These are phyloP conservation scores for Fragilariopsis cylindrus DNA, from an alignment of 108 stramenopile species.

Conservation along the genomic window DNA sequence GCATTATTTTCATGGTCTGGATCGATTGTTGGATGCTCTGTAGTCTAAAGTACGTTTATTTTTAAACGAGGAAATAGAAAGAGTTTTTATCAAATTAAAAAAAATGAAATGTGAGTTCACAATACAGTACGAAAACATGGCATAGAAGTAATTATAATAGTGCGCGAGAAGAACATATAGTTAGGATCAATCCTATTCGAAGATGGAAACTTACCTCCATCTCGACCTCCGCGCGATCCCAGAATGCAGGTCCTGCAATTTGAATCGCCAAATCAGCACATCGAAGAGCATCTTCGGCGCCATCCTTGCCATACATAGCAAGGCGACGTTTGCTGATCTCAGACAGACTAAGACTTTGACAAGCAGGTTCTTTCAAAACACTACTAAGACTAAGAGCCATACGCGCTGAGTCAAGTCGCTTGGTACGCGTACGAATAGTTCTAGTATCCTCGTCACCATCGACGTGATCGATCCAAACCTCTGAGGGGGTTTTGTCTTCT, in stretches of 20 bases:
- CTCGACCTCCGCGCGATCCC: conserved; percentile 85
- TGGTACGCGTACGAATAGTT: conserved; percentile 57
- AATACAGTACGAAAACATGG: too few species aligned
- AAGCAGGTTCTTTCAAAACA: conserved; percentile 82
- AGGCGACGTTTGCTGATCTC: conserved; percentile 89
- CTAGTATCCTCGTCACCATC: conserved; percentile 55
- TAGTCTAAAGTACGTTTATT: conserved; percentile 38
- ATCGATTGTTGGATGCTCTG: conserved; percentile 66
- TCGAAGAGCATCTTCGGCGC: conserved; percentile 80
- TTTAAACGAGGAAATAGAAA: background rate
- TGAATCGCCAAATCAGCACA: conserved; percentile 87
- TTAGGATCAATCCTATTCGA: background rate
- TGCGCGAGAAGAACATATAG: background rate
- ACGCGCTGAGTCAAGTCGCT: conserved; percentile 71
- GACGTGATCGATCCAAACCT: conserved; percentile 73
- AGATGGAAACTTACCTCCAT: conserved; percentile 68
- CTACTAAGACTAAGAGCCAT: conserved; percentile 74
- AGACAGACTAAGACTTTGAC: conserved; percentile 79
- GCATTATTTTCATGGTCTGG: conserved; percentile 87
- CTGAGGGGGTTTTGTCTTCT: conserved; percentile 83
- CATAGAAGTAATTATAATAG: too few species aligned
- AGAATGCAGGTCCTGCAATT: conserved; percentile 84
- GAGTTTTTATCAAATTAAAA: background rate
- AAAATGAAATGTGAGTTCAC: background rate
- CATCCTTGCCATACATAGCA: conserved; percentile 66